Conservation (phyloP, 208 protist genomes). For the Jaenimonas drosophilae region DNA sequence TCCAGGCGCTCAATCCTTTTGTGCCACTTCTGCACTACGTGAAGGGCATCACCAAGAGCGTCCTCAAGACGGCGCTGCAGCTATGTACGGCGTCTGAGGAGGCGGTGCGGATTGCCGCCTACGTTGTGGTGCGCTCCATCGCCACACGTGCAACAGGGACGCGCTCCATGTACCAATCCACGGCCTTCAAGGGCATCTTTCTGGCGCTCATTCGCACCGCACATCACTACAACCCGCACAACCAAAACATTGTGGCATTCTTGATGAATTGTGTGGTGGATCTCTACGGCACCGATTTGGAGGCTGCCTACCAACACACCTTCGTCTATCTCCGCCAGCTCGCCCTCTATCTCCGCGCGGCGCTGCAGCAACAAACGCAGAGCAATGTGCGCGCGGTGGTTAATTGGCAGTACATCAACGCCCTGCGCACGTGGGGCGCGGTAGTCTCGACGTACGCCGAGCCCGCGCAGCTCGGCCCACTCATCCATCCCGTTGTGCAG, state of each 20-base stretch:
- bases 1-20: slow-evolving; percentile 71
- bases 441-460: slow-evolving; percentile 85
- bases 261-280: slow-evolving; percentile 93
- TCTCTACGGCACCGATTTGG: slow-evolving; percentile 91
- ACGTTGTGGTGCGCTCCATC: slow-evolving; percentile 80
- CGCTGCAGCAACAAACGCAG: slow-evolving; percentile 86
- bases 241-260: slow-evolving; percentile 78
- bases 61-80: slow-evolving; percentile 56
- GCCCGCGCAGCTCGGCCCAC: slow-evolving; percentile 69
- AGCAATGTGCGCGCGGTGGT: slow-evolving; percentile 91
- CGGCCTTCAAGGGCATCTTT: slow-evolving; percentile 90
- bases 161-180: slow-evolving; percentile 86
- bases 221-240: slow-evolving; percentile 75
- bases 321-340: slow-evolving; percentile 98
- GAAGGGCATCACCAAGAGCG: slow-evolving; percentile 67
- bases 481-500: slow-evolving; percentile 93
- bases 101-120: slow-evolving; percentile 71
- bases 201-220: slow-evolving; percentile 83
- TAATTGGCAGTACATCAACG: slow-evolving; percentile 96
- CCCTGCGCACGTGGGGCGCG: slow-evolving; percentile 88
- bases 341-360: slow-evolving; percentile 93
- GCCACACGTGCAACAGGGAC: slow-evolving; percentile 81
- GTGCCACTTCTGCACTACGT: slow-evolving; percentile 86
- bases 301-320: slow-evolving; percentile 90
- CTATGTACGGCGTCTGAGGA: slow-evolving; percentile 74